Conservation (phyloP, 305 asterid genomes). For the Caryopteris hybrid region DNA sequence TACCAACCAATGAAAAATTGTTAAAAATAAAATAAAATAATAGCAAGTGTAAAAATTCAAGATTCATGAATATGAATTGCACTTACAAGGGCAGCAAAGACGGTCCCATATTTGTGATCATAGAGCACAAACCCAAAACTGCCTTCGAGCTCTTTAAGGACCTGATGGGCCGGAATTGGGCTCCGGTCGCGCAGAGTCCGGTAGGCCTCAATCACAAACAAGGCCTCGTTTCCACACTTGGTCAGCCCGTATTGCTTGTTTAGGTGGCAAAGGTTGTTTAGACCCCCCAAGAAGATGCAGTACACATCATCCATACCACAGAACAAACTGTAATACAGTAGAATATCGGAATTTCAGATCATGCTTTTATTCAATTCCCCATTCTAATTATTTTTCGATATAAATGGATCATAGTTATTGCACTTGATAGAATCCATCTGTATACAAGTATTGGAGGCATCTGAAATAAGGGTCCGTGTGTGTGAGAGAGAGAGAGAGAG, state of each 20-base stretch:
- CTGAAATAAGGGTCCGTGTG: background rate
- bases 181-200: slow-evolving; percentile 83
- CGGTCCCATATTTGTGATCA: slow-evolving; percentile 67
- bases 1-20: slow-evolving; percentile 14
- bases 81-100: slow-evolving; percentile 64
- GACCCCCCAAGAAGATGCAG: slow-evolving; percentile 73
- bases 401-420: too few relatives aligned
- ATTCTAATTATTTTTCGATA: background rate
- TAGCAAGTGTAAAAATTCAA: too few relatives aligned
- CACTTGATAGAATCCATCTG: background rate
- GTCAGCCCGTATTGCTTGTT: slow-evolving; percentile 82
- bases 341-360: background rate
- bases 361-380: background rate
- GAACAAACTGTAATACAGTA: slow-evolving; percentile 50
- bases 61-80: background rate
- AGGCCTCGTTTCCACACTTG: slow-evolving; percentile 71
- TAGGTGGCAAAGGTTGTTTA: slow-evolving; percentile 59
- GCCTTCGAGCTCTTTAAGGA: slow-evolving; percentile 83
- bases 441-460: too few relatives aligned
- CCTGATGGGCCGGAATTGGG: slow-evolving; percentile 91
- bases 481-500: background rate
- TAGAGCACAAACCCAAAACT: slow-evolving; percentile 82
- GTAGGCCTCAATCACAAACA: slow-evolving; percentile 75
- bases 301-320: slow-evolving; percentile 72
- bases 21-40: too few relatives aligned